These are phyloP conservation scores for Musa balbisiana DNA, from an alignment of 202 grass and related monocot species.

Conservation along the genomic window DNA sequence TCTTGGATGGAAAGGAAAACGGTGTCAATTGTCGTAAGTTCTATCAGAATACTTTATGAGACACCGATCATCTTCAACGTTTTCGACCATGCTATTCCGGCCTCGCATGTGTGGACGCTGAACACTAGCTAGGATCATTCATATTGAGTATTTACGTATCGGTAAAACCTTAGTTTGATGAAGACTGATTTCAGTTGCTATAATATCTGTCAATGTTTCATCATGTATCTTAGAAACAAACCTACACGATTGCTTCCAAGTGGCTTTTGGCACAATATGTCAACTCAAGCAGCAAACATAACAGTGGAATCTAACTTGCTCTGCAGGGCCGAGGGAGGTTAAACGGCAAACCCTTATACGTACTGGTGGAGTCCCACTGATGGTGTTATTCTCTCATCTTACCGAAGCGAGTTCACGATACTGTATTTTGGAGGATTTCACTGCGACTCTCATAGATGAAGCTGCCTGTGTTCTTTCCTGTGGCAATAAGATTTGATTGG, in stretches of 20 bases:
- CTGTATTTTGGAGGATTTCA: background rate
- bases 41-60: too few species aligned
- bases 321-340: constrained; percentile 19
- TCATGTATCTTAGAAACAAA: background rate
- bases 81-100: too few species aligned
- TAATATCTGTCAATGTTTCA: background rate
- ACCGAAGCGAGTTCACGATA: background rate
- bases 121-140: too few species aligned
- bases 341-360: constrained; percentile 9
- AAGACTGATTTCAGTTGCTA: too few species aligned
- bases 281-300: too few species aligned
- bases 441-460: background rate
- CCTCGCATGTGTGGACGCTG: too few species aligned
- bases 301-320: background rate
- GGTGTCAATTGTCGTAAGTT: too few species aligned
- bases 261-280: too few species aligned
- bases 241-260: background rate
- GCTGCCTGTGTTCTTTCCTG: background rate
- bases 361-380: constrained; percentile 18
- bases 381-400: background rate
- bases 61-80: too few species aligned
- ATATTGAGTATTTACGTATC: too few species aligned
- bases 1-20: too few species aligned
- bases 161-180: too few species aligned
- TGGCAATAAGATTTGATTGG: background rate